Base-by-base conservation (phyloP, 306 rosid species). In the Medicago lupulina region DNA sequence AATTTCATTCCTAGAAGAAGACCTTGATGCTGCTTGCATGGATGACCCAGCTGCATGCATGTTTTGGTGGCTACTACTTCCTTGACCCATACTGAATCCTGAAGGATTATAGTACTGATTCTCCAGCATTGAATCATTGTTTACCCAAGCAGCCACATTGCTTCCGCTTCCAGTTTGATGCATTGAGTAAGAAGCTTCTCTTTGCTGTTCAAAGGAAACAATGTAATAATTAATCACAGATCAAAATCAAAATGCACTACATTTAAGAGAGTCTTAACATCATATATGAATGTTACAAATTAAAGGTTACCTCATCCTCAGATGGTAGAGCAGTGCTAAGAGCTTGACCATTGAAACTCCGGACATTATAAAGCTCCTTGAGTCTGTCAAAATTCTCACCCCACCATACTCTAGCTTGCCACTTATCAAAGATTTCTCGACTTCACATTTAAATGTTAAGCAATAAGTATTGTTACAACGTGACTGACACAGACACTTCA, bases 381-480 rank as follows among this genome's bases (percentile, higher is more conserved):
- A 96, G 87, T 25, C 97, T 82, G 76, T 95, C 99, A 57, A 86
- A 92, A 69, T 95, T 92, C 87, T 92, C 96, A 4, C 96, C 96
- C 98, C 99, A 95, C 99, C 99, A 96, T 62, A 83, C 85, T 75
- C 90, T 97, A 77, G 98, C 98, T 87, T 89, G 87, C 92, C 91
- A 85, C 81, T 87, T 96, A 71, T 92, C 82, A 21, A 96, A 96
- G 89, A 92, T 90, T 19, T 92, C 97, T 34, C 92, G 97, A 88
- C 99, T 96, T 80, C 89, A 88, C 87, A 84, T 77, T 39, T 44
- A 60, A 80, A 79, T 58, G 17, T 34, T 3, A 60, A 21, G 19
- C 41, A 68, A 23, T 17, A 76, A 80, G 11, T 18, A 50, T 25
- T 73, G 71, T 93, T 70, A 70, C 47, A 50, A 70, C 80, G n/a